A percentile compares a stretch with the other conserved stretches of the same genome.
phyloP scores from a whole-genome alignment of 1,284 basidiomycete species.

The Cryptococcus sp. region DNA sequence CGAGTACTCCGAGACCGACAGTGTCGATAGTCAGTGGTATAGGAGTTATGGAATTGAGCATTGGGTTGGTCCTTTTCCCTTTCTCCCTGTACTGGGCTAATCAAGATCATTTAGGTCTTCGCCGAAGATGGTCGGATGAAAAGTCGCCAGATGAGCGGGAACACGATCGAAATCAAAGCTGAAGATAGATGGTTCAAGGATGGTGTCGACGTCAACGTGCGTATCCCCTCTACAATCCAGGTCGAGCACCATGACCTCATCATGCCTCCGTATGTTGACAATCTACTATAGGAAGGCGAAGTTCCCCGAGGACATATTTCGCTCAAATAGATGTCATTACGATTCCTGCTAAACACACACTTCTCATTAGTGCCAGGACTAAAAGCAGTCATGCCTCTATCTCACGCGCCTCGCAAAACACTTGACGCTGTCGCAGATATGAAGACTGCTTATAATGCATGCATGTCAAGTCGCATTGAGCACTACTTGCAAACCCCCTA shows the following conservation, averaged over 20 bases:
- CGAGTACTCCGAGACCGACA: conserved; percentile 55
- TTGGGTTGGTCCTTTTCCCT: conserved; percentile 54
- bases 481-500: too few relatives aligned
- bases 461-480: neutral
- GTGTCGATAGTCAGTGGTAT: conserved; percentile 56
- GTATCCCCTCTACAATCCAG: neutral
- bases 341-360: too few relatives aligned
- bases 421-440: neutral
- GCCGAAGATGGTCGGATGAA: conserved; percentile 60
- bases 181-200: conserved; percentile 63
- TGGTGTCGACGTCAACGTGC: conserved; percentile 43
- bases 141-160: conserved; percentile 60
- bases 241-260: neutral
- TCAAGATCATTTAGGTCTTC: conserved; percentile 43
- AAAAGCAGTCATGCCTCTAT: too few relatives aligned
- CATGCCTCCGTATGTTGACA: neutral
- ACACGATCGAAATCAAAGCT: conserved; percentile 59
- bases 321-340: conserved; percentile 1
- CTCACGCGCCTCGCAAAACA: too few relatives aligned
- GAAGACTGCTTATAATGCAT: neutral
- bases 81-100: neutral
- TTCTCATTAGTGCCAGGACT: too few relatives aligned
- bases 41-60: conserved; percentile 65
- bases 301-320: conserved; percentile 32
- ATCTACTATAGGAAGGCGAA: conserved; percentile 17